Conservation (phyloP, 2,329 filamentous ascomycete genomes). For the Aspergillus tanneri region DNA sequence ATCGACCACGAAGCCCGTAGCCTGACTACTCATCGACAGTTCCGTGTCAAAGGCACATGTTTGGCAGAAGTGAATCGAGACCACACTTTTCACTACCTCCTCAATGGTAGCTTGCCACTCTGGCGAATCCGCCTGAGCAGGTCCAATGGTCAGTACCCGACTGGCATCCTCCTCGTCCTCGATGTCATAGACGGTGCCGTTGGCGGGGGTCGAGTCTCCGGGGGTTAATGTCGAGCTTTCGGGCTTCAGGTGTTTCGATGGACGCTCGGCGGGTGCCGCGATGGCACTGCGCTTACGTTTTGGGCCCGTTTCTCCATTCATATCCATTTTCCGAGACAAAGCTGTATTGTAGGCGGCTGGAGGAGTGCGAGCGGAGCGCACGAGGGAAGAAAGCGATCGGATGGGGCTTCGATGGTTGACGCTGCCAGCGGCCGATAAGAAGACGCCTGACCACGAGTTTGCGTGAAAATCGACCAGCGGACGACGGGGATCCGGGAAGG, state of each 20-base stretch:
- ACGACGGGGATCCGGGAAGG: not conserved
- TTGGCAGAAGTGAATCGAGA: conserved; percentile 98
- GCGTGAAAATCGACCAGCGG: conserved; percentile 1
- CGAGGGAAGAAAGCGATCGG: conserved; percentile 14
- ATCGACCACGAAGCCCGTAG: conserved; percentile 96
- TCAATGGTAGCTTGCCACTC: conserved; percentile 98
- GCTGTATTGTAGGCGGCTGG: conserved; percentile 10
- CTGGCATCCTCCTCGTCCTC: conserved; percentile 50
- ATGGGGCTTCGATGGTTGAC: conserved; percentile 16
- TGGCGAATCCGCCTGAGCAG: conserved; percentile 62
- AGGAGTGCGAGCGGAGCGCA: conserved; percentile 8
- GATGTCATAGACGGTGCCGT: conserved; percentile 46
- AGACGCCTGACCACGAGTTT: not conserved
- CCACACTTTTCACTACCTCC: conserved; percentile 88
- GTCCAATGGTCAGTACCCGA: conserved; percentile 45
- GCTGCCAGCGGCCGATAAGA: conserved; percentile 6
- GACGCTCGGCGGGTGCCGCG: conserved; percentile 51
- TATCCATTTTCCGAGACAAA: conserved; percentile 44
- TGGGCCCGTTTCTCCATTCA: conserved; percentile 48
- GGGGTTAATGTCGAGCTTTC: conserved; percentile 44
- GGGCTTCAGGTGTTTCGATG: conserved; percentile 56
- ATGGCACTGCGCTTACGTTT: conserved; percentile 59
- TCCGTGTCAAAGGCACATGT: conserved; percentile 99
- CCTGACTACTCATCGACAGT: conserved; percentile 86
- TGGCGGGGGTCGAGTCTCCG: conserved; percentile 44